phyloP scores from a whole-genome alignment of 2,329 filamentous ascomycete species.

The Colletotrichum orchidophilum region DNA sequence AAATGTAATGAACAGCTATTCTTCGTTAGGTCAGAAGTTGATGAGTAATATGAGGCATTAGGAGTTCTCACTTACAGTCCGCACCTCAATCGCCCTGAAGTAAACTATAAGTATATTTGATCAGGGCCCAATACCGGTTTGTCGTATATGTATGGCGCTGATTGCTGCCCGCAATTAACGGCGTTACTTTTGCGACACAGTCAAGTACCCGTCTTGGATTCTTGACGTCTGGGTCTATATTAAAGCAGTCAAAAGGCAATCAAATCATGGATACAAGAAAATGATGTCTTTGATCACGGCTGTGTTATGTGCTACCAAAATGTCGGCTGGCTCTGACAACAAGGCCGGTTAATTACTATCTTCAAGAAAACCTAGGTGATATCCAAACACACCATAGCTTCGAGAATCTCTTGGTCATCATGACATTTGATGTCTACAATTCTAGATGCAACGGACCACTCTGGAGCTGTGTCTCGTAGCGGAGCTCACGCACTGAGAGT shows the following conservation, averaged over 20 bases:
- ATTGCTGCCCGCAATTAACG: too few relatives aligned
- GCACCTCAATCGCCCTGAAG: too few relatives aligned
- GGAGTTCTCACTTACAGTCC: too few relatives aligned
- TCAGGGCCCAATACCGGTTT: too few relatives aligned
- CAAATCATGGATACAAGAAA: not conserved
- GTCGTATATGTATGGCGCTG: too few relatives aligned
- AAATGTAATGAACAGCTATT: too few relatives aligned
- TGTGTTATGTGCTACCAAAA: not conserved
- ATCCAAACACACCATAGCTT: not conserved
- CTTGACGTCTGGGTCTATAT: too few relatives aligned
- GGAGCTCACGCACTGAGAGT: slow-evolving; percentile 64
- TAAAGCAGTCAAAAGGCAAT: not conserved
- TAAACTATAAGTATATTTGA: too few relatives aligned
- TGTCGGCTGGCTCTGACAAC: not conserved
- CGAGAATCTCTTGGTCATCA: not conserved
- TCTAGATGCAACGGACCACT: not conserved
- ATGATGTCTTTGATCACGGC: not conserved
- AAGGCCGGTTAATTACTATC: not conserved
- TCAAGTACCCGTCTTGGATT: too few relatives aligned
- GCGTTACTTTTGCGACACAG: too few relatives aligned
- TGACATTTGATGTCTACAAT: not conserved
- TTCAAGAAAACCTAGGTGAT: not conserved
- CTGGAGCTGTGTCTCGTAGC: slow-evolving; percentile 19
- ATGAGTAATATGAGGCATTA: too few relatives aligned
- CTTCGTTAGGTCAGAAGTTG: too few relatives aligned